A percentile compares a stretch with the other conserved stretches of the same genome.
phyloP scores from a whole-genome alignment of 2,329 filamentous ascomycete species.

The Pestalotiopsis sp. region DNA sequence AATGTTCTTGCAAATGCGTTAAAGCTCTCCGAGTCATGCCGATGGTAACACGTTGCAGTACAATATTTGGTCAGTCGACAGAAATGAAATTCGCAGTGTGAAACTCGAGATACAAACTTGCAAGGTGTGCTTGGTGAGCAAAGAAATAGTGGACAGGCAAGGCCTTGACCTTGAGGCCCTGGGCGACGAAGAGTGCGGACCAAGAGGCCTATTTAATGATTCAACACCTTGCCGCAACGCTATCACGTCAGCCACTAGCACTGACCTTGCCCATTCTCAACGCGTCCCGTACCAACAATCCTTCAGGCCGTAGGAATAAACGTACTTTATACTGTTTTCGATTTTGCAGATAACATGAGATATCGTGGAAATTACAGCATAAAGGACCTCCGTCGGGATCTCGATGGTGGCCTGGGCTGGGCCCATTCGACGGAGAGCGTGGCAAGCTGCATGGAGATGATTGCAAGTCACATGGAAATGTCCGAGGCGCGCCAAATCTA shows the following conservation, averaged over 20 bases:
- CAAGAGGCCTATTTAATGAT: neutral
- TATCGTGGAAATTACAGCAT: conserved; percentile 12
- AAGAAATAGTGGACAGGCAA: neutral
- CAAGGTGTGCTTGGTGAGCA: no score
- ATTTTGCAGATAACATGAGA: neutral
- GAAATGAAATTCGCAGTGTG: no score
- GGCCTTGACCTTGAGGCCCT: no score
- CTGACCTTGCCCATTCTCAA: neutral
- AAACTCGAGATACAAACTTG: no score
- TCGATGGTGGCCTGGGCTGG: conserved; percentile 9
- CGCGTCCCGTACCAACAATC: neutral
- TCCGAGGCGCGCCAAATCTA: neutral
- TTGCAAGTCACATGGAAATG: neutral
- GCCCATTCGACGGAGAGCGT: conserved; percentile 15
- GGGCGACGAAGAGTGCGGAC: no score
- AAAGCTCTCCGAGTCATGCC: no score
- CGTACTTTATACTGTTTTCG: neutral
- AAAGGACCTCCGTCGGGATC: conserved; percentile 12
- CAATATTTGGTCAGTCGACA: neutral
- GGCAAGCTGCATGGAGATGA: conserved; percentile 6
- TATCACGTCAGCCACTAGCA: neutral
- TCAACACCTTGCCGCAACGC: neutral
- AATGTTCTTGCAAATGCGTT: neutral
- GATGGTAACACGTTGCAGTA: neutral
- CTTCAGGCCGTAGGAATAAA: neutral